phyloP scores from a whole-genome alignment of 2,329 filamentous ascomycete genomes.

The Cladophialophora immunda region DNA sequence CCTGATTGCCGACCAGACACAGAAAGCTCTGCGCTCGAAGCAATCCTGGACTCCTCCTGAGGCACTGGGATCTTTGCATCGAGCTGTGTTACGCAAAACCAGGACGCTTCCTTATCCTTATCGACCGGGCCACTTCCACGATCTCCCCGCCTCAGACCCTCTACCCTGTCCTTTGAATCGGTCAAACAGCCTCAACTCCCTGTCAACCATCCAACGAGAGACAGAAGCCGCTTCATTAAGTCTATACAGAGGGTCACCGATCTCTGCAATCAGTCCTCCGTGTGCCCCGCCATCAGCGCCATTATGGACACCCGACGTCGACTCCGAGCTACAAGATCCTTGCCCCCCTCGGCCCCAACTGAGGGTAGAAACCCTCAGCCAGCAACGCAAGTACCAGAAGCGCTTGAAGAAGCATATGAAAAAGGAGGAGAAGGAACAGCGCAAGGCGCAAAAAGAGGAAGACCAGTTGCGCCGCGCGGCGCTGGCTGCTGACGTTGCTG shows the following conservation, averaged over 20 bases:
- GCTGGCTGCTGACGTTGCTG: constrained; percentile 28
- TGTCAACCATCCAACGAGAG: constrained; percentile 35
- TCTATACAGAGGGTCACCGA: constrained; percentile 34
- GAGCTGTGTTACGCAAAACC: constrained; percentile 27
- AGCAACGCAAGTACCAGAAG: constrained; percentile 36
- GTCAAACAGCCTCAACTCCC: constrained; percentile 35
- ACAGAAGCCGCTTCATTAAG: constrained; percentile 34
- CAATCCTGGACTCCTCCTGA: constrained; percentile 31
- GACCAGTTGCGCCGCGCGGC: constrained; percentile 27
- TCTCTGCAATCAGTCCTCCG: constrained; percentile 32
- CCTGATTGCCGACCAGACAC: constrained; percentile 30
- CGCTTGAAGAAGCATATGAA: constrained; percentile 32
- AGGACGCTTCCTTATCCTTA: constrained; percentile 33
- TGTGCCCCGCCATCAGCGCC: constrained; percentile 13
- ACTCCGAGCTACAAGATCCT: constrained; percentile 30
- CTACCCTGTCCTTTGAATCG: constrained; percentile 27
- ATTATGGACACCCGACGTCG: constrained; percentile 17
- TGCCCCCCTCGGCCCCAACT: constrained; percentile 26
- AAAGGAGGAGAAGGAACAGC: constrained; percentile 29
- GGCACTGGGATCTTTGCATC: constrained; percentile 18
- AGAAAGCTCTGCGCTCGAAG: constrained; percentile 31
- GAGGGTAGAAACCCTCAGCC: constrained; percentile 30
- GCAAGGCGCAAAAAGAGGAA: constrained; percentile 31
- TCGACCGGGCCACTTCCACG: constrained; percentile 25
- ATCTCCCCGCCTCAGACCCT: constrained; percentile 26